Base-by-base conservation (phyloP, 2,329 filamentous ascomycete species). In the Blumeria graminis region DNA sequence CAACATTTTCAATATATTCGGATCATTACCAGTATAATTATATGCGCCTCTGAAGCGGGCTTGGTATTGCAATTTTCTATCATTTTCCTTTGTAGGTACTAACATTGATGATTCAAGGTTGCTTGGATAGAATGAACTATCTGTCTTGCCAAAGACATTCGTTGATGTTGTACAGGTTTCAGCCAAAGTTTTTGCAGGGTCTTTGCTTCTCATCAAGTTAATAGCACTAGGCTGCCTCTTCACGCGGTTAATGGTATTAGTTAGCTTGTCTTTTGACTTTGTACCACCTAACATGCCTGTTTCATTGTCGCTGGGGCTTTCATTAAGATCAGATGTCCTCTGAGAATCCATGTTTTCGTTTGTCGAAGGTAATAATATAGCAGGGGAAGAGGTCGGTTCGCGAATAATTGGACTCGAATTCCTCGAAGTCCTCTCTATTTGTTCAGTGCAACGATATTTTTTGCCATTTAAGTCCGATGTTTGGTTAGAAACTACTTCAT, bases 21-120 rank as follows among this genome's bases (percentile, higher is more conserved):
- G 80, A 59, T 84, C 80, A 57, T 84, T 88, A 1, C 92, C 92
- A 48, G 79, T 76, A 65, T 98, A 96, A 2, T 84, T 87, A 69
- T 96, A 90, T 43, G 80, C 81, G 3, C 77, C 75, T 57, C 74
- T 76, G 59, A 77, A 77, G 41, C 73, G 74, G 13, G 70, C 68
- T 3, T 66, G 67, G 3, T 69, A 62, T 34, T 67, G 65, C 10
- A 67, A 63, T 13, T 67, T 65, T 7, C 58, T 57, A 39, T 68
- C 69, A 9, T 66, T 61, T 5, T 63, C 64, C 55, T 69, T 67
- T 35, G 69, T 65, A 41, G 69, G 61, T 7, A 68, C 65, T 10
- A 70, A 63, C 16, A 67, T 64, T 8, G 70, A 68, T 51, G 67
- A 65, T 51, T 68, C 64, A 18, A 18, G 9, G n/a, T 9, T 18